Evolutionary conservation across 2,329 filamentous ascomycete species (phyloP).

Genomic region (Aureobasidium pullulans): DNA sequence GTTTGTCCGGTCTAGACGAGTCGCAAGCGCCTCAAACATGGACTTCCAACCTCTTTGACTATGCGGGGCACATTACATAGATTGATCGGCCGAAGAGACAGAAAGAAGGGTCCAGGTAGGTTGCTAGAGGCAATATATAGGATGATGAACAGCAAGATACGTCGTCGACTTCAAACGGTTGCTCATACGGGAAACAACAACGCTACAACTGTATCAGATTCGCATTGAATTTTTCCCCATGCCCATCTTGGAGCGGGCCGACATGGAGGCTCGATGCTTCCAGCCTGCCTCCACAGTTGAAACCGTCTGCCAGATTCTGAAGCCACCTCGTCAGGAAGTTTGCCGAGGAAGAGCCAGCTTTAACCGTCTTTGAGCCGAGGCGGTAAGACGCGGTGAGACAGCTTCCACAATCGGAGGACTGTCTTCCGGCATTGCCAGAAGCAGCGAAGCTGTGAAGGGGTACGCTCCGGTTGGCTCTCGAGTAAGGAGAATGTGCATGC

Average conservation of each 20-base stretch:
- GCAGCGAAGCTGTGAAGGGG: background rate
- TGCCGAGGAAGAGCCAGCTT: conserved; percentile 6
- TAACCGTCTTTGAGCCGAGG: conserved; percentile 3
- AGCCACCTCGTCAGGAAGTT: conserved; percentile 5
- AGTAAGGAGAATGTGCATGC: background rate
- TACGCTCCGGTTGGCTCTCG: background rate
- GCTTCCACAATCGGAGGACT: background rate
- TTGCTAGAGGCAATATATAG: conserved; percentile 9
- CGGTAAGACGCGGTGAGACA: conserved; percentile 8
- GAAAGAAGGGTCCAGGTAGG: background rate
- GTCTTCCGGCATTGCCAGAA: background rate
- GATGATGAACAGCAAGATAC: background rate
- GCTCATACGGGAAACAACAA: background rate
- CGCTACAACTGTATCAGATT: background rate
- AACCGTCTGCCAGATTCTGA: background rate
- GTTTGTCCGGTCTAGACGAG: background rate
- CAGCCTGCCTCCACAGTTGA: background rate
- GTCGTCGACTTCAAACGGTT: conserved; percentile 3
- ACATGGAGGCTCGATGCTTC: conserved; percentile 7
- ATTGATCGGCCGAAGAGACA: background rate
- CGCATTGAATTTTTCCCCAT: background rate
- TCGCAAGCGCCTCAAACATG: background rate
- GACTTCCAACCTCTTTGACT: background rate
- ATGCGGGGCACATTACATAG: background rate
- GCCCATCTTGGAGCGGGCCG: background rate